Evolutionary conservation across 2,329 filamentous ascomycete species (phyloP).

Genomic region (Botrytis tulipae): DNA sequence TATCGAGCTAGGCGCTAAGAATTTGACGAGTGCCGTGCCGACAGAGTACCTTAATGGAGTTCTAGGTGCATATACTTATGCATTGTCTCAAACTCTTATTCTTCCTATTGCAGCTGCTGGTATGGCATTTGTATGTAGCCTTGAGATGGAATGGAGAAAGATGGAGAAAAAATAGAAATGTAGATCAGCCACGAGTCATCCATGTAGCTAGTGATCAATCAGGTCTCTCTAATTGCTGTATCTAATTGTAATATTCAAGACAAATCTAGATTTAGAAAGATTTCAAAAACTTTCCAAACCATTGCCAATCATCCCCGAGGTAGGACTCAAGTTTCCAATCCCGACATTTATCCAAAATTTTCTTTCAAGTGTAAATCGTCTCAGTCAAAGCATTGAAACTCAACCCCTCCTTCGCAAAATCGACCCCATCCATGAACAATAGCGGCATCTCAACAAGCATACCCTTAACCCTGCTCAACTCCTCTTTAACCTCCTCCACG

Average conservation of each 20-base stretch:
- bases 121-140: neutral
- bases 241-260: neutral
- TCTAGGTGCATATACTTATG: neutral
- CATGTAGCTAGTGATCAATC: neutral
- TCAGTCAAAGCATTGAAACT: constrained; percentile 70
- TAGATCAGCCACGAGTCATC: too few species aligned
- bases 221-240: neutral
- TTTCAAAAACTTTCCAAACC: neutral
- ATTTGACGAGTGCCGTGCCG: neutral
- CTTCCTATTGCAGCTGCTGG: neutral
- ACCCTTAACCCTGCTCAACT: constrained; percentile 64
- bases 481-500: constrained; percentile 68
- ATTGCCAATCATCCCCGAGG: neutral
- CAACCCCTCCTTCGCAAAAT: constrained; percentile 81
- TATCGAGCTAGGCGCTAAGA: constrained; percentile 42
- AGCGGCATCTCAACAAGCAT: constrained; percentile 88
- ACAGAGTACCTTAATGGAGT: neutral
- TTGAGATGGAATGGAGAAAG: neutral
- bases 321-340: neutral
- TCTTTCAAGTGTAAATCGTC: constrained; percentile 61
- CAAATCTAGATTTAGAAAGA: neutral
- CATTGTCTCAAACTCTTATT: neutral
- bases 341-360: neutral
- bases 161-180: neutral
- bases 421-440: constrained; percentile 76